Base-by-base conservation (phyloP, 2,329 filamentous ascomycete genomes). In the Ophiocordyceps camponoti-leonardi region DNA sequence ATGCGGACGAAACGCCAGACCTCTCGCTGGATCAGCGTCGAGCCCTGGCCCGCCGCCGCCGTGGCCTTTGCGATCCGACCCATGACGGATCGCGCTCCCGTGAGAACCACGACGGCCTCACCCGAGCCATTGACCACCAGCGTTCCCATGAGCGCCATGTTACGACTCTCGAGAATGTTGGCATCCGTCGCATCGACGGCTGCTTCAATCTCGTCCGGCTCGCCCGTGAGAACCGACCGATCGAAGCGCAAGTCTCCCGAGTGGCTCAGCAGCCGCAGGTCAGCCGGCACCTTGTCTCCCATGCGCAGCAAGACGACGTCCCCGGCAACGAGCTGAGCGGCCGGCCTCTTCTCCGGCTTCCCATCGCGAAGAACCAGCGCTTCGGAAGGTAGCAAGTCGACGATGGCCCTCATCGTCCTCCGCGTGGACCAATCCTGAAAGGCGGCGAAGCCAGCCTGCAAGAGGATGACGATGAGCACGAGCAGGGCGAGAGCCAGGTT, bases 371-470 rank as follows among this genome's bases (percentile, higher is more conserved):
- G 50, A 8, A 66, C 67, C 13, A 64, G 51, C 0, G 66, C 62
- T 23, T 68, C 65, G 0, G 64, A 59, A 0, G 68, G 68, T 0
- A 71, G 48, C 13, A 72, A 53, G 46, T 67, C 63, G 2, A 64
- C 58, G 44, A 71, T 71, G 26, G 67, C 66, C 18, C 67, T 65
- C 64, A 71, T 70, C 0, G 64, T 67, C 41, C 62, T 59, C 18
- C 58, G 57, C 1, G 66, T 69, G 0, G 66, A 69, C 65, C 66
- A 70, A 46, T 70, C 67, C 52, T 68, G 64, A 42, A 69, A 70
- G 6, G 63, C 65, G 0, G 63, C 66, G 51, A 70, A 70, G 28
- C 56, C 54, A 31, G 67, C 67, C 47, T 70, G 67, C 0, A 69
- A 61, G 28, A 66, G 52, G 46, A 70, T 69, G 49, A 70, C 67